Evolutionary conservation across 2,329 filamentous ascomycete genomes (phyloP), one percentile per base, ranked within the genome.

Genomic region (Karstenula rhodostoma): DNA sequence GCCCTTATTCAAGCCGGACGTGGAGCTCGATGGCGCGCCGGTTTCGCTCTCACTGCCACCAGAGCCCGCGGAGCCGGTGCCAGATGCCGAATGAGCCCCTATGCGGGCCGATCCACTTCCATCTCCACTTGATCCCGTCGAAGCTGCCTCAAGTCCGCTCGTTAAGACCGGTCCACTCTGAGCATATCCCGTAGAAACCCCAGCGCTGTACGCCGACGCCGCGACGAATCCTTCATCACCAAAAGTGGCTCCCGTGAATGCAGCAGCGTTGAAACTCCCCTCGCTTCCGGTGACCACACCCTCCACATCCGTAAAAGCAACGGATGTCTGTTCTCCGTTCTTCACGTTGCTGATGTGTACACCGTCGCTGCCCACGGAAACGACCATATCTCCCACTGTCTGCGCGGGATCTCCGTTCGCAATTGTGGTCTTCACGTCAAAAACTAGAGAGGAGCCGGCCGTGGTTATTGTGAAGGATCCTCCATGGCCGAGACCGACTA

Each of bases 301-400:
- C 19, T 55, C 52, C 1, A 55, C n/a, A 10, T 55, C 52, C 5
- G 27, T 22, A 10, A 55, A 35, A 23, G 42, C 27, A 32, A 55
- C 27, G n/a, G 27, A 35, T 19, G 52, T 55, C 12, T 55, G 17
- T 10, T 47, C 37, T n/a, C 52, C 52, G 19, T 23, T 55, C 27
- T 25, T 10, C 29, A 22, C 5, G 15, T 55, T 19, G 17, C 19
- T 37, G 13, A 55, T 25, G 1, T n/a, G 40, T 5, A 55, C 29
- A n/a, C 52, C 52, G 8, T 55, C 42, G 10, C 42, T 55, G 9
- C 42, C 52, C 19, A 55, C 40, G 12, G 27, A 33, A 5, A 46
- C n/a, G 10, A 55, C 27, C 23, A 55, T 12, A 35, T 37, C 42
- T 25, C 42, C 52, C 10, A 55, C 27, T 8, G 52, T 46, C 29